Evolutionary conservation across 805 yeast species (phyloP), one percentile per base, ranked within the genome.

Genomic region (Kuraishia cidri): DNA sequence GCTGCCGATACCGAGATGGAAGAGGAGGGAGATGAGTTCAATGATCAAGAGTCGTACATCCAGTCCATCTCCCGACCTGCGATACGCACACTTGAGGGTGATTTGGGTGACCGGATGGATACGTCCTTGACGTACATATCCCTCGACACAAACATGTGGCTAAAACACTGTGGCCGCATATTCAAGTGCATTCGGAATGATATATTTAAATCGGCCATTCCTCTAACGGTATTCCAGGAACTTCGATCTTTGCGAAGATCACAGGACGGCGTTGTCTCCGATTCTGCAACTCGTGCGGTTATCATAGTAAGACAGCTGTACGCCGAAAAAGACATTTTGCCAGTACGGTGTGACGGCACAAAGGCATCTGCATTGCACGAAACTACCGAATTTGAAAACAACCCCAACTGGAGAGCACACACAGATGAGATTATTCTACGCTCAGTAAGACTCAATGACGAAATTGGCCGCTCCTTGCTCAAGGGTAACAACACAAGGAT

Each of bases 281-380:
- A 82, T 49, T 79, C 87, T 2, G 90, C 90, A 0, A 80, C 90
- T 0, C 58, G 94, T 32, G 82, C 87, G 1, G 87, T 82, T 5
- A 78, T 82, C 4, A 78, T 81, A 5, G 66, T 80, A 26, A 62
- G 88, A 38, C 87, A 79, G 45, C 56, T 82, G 32, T 76, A 74
- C 42, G 49, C 65, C 13, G 75, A 78, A 29, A 61, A 64, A 30
- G 69, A 66, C 32, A 61, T 79, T 24, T 38, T 74, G 22, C 81
- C 86, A 2, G 54, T 79, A 37, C 62, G 84, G 44, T 76, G 78
- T 43, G 80, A 81, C 44, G 88, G 87, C 26, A 68, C 80, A 3
- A 64, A 70, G 27, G 84, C 87, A 0, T 62, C 73, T 5, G 75
- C 78, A 26, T 64, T 80, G 38, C 79, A 78, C 46, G 90, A 80